phyloP scores from a whole-genome alignment of 2,329 filamentous ascomycete species.

The Fusarium subglutinans region DNA sequence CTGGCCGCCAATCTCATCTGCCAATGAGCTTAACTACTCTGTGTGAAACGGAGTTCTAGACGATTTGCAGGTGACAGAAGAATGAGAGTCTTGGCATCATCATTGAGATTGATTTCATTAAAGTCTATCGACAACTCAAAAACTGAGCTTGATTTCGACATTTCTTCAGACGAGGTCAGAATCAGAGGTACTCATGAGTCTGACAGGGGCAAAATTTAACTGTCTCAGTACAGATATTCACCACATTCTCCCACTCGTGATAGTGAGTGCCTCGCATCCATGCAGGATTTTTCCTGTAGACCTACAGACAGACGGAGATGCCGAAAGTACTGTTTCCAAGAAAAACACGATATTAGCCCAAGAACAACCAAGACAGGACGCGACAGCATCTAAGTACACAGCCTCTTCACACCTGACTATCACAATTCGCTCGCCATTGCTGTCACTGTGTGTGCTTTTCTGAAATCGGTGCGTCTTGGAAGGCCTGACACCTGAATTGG shows the following conservation, averaged over 20 bases:
- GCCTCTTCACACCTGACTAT: slow-evolving; percentile 1
- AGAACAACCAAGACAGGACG: slow-evolving; percentile 12
- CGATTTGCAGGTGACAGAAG: not conserved
- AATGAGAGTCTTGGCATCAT: slow-evolving; percentile 27
- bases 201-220: not conserved
- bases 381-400: not conserved
- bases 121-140: slow-evolving; percentile 18
- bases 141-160: not conserved
- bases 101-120: slow-evolving; percentile 5
- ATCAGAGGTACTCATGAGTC: not conserved
- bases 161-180: not conserved
- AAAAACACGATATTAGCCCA: not conserved
- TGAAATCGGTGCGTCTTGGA: not conserved
- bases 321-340: slow-evolving; percentile 8
- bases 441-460: not conserved
- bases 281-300: not conserved
- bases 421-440: not conserved
- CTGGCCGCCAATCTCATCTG: not conserved
- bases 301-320: slow-evolving; percentile 2
- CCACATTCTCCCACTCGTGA: slow-evolving; percentile 15
- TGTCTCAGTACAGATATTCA: slow-evolving; percentile 13
- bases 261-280: not conserved
- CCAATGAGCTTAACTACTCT: not conserved
- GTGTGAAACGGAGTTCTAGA: not conserved
- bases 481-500: not conserved